A percentile compares a stretch with the other conserved stretches of the same genome.
phyloP scores from a whole-genome alignment of 2,329 filamentous ascomycete species.

The Phyllosticta citriasiana region DNA sequence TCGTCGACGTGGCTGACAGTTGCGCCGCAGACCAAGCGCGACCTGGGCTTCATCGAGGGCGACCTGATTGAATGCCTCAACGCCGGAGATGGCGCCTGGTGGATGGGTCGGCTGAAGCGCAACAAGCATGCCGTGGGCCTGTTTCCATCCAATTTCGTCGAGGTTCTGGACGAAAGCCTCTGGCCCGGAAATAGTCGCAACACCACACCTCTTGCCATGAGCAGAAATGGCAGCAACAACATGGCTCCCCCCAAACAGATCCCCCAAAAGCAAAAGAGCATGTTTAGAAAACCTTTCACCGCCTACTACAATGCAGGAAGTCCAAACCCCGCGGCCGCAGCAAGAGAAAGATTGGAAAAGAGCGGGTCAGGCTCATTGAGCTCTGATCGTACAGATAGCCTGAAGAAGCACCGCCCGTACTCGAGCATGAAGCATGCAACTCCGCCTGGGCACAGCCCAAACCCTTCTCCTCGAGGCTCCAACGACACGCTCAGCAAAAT shows the following conservation, averaged over 20 bases:
- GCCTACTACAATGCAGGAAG: constrained; percentile 42
- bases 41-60: constrained; percentile 93
- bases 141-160: constrained; percentile 96
- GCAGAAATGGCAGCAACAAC: constrained; percentile 31
- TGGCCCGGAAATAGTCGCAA: constrained; percentile 58
- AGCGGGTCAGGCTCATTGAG: constrained; percentile 10
- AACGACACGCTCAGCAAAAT: constrained; percentile 1
- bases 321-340: constrained; percentile 32
- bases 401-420: constrained; percentile 34
- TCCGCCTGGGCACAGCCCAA: constrained; percentile 19
- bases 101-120: constrained; percentile 84
- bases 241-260: constrained; percentile 37
- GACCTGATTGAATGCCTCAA: constrained; percentile 98
- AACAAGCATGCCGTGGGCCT: constrained; percentile 85
- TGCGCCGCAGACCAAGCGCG: constrained; percentile 59
- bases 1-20: constrained; percentile 16
- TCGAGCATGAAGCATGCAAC: constrained; percentile 41
- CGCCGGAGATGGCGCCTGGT: constrained; percentile 95
- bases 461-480: constrained; percentile 14
- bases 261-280: constrained; percentile 42
- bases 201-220: constrained; percentile 36
- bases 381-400: constrained; percentile 22
- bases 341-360: constrained; percentile 24
- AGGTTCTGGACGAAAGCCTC: constrained; percentile 76
- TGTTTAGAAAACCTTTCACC: constrained; percentile 54